Evolutionary conservation across 2,329 filamentous ascomycete species (phyloP).

Genomic region (Nannizzia gypsea): DNA sequence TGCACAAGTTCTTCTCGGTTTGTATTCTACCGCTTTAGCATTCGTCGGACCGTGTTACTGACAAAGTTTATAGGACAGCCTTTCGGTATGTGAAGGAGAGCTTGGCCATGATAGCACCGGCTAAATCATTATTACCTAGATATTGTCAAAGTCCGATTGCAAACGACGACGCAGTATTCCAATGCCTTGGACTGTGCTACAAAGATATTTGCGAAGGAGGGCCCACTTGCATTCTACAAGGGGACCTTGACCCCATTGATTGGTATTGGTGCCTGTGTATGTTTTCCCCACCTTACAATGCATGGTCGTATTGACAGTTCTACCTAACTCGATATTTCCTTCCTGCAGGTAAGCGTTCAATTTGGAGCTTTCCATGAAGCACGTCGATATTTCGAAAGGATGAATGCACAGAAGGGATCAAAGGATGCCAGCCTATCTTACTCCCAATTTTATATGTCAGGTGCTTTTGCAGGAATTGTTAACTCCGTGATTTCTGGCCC

Average conservation of each 20-base stretch:
- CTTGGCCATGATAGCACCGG: neutral
- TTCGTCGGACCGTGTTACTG: neutral
- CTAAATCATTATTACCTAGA: conserved; percentile 38
- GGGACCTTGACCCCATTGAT: conserved; percentile 89
- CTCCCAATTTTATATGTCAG: conserved; percentile 75
- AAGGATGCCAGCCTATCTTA: conserved; percentile 52
- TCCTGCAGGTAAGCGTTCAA: conserved; percentile 62
- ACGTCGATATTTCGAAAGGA: conserved; percentile 68
- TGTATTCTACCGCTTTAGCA: conserved; percentile 26
- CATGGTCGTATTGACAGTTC: neutral
- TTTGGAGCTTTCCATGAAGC: conserved; percentile 95
- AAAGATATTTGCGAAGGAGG: conserved; percentile 79
- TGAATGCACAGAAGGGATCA: conserved; percentile 45
- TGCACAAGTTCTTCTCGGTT: conserved; percentile 87
- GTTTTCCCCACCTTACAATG: conserved; percentile 13
- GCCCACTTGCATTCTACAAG: conserved; percentile 91
- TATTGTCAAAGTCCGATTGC: conserved; percentile 94
- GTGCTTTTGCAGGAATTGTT: conserved; percentile 82
- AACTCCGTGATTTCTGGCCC: conserved; percentile 82
- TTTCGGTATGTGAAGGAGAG: conserved; percentile 41
- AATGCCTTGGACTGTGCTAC: conserved; percentile 68
- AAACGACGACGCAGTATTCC: conserved; percentile 73
- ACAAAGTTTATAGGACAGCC: conserved; percentile 43
- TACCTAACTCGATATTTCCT: neutral
- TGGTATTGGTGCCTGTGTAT: conserved; percentile 88